Evolutionary conservation across 2,329 filamentous ascomycete genomes (phyloP).

Genomic region (Magnaporthales sp.): DNA sequence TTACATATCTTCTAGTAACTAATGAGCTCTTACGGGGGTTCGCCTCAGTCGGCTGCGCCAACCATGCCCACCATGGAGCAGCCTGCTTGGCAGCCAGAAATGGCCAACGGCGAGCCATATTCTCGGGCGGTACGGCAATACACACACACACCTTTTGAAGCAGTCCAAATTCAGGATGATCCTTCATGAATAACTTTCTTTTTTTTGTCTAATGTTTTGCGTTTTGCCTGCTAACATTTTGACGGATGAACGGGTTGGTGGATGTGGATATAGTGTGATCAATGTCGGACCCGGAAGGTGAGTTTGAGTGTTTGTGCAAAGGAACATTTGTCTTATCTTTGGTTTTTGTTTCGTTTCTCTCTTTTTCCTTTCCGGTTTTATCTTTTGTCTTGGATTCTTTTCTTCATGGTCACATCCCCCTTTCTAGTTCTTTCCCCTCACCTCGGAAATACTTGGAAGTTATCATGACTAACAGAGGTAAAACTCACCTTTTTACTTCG

Average conservation of each 20-base stretch:
- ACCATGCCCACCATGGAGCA: too few relatives aligned
- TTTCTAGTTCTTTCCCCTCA: neutral
- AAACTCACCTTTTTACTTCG: neutral
- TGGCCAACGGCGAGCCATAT: neutral
- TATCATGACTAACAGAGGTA: neutral
- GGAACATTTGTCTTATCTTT: too few relatives aligned
- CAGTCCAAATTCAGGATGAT: neutral
- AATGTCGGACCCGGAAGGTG: neutral
- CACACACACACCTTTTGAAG: too few relatives aligned
- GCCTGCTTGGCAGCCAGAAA: too few relatives aligned
- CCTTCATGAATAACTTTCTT: neutral
- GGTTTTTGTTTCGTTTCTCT: neutral
- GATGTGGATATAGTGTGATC: constrained; percentile 1
- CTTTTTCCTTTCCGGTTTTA: neutral
- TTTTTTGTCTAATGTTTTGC: neutral
- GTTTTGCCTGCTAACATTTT: neutral
- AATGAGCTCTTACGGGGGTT: too few relatives aligned
- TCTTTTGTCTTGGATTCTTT: neutral
- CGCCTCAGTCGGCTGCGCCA: too few relatives aligned
- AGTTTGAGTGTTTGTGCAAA: neutral
- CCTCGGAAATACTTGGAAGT: neutral
- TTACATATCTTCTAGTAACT: too few relatives aligned
- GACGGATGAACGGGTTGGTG: too few relatives aligned
- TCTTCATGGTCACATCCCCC: too few relatives aligned
- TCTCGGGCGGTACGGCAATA: neutral